These are phyloP conservation scores for Cardamine occulta DNA, from an alignment of 345 rosid species.

Conservation along the genomic window DNA sequence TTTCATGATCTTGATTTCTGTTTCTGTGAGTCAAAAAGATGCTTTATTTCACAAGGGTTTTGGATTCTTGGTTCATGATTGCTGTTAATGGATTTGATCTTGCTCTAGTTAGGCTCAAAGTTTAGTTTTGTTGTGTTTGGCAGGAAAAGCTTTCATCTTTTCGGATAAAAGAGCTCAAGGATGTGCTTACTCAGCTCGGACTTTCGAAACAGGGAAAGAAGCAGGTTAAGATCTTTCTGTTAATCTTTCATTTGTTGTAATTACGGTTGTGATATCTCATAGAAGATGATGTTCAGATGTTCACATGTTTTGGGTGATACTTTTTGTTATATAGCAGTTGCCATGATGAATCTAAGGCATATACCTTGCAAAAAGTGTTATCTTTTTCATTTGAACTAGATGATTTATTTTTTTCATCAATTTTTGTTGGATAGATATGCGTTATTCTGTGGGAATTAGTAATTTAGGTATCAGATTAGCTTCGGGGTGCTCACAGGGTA, in stretches of 20 bases:
- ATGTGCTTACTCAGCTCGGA: constrained; percentile 83
- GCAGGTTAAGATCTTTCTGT: constrained; percentile 57
- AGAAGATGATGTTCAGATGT: not conserved
- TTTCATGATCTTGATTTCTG: constrained; percentile 7
- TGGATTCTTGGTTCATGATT: constrained; percentile 2
- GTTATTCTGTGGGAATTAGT: constrained; percentile 2
- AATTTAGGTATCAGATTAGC: not conserved
- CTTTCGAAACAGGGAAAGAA: constrained; percentile 98
- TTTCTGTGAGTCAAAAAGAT: not conserved
- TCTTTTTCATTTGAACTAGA: constrained; percentile 6
- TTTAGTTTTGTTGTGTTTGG: constrained; percentile 30
- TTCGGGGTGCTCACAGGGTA: constrained; percentile 8
- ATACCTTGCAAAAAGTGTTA: not conserved
- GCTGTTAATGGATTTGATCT: constrained; percentile 9
- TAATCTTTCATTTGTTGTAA: constrained; percentile 2
- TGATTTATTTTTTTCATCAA: not conserved
- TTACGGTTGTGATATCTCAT: not conserved
- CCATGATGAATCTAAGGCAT: not conserved
- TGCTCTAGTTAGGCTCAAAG: constrained; percentile 8
- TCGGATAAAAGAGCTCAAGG: constrained; percentile 96
- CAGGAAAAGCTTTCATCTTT: constrained; percentile 84
- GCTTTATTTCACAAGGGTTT: not conserved
- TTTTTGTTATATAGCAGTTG: not conserved
- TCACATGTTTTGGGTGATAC: constrained; percentile 1
- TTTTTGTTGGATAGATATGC: constrained; percentile 13